These are phyloP conservation scores for Rhododendron mucronatum DNA, from an alignment of 148 eudicot genomes.

Conservation along the genomic window DNA sequence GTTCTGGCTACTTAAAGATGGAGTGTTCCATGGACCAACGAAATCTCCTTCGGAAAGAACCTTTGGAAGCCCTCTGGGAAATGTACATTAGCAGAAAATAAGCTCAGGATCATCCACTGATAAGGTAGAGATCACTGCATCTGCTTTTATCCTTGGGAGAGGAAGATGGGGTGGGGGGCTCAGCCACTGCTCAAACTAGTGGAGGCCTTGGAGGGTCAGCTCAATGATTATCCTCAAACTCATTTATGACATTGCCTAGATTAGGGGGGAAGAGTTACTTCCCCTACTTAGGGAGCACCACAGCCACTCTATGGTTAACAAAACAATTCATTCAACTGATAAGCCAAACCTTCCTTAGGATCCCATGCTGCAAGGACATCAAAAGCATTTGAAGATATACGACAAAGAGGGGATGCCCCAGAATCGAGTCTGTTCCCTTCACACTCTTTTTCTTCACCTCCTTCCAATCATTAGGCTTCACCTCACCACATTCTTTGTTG, in stretches of 20 bases:
- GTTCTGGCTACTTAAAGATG: background rate
- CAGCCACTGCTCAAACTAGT: background rate
- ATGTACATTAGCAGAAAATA: background rate
- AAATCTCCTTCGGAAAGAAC: background rate
- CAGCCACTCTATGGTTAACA: background rate
- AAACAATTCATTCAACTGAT: background rate
- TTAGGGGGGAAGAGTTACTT: background rate
- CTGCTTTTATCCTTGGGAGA: background rate
- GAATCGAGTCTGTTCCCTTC: background rate
- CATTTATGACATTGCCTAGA: background rate
- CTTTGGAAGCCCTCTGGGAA: background rate
- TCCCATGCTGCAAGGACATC: background rate
- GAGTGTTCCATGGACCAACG: background rate
- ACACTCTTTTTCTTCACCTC: background rate
- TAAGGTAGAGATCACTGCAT: background rate
- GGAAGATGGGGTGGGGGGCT: background rate
- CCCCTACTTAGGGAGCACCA: background rate
- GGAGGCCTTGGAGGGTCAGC: background rate
- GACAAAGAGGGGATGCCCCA: background rate
- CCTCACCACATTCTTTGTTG: background rate
- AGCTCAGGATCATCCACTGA: background rate
- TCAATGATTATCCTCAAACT: background rate
- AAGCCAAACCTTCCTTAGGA: background rate
- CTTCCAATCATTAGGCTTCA: background rate
- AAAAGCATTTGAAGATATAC: background rate